phyloP scores from a whole-genome alignment of 768 basidiomycete species.

The Termitomyces sp. region DNA sequence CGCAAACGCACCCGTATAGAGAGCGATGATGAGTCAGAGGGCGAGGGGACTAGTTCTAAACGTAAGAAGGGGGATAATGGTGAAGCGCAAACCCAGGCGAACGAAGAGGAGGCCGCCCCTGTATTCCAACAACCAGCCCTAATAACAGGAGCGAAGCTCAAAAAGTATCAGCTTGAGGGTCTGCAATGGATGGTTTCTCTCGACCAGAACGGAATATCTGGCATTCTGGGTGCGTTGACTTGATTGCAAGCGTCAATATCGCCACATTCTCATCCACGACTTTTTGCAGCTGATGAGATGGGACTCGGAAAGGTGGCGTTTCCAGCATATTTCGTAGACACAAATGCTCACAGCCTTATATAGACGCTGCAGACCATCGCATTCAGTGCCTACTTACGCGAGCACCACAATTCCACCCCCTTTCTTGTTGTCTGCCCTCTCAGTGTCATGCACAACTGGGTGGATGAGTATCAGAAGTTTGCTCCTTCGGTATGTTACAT shows the following conservation, averaged over 20 bases:
- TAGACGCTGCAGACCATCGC: conserved; percentile 95
- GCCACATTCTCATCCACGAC: not conserved
- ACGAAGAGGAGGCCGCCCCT: conserved; percentile 22
- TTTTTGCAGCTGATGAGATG: conserved; percentile 85
- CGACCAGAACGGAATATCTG: conserved; percentile 80
- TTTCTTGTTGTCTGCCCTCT: conserved; percentile 92
- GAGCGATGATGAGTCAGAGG: conserved; percentile 13
- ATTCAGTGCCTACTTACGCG: conserved; percentile 87
- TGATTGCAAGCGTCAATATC: conserved; percentile 9
- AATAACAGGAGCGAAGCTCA: conserved; percentile 82
- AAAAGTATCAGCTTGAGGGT: conserved; percentile 91
- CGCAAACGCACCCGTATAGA: conserved; percentile 19
- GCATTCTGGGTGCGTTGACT: conserved; percentile 55
- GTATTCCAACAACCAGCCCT: conserved; percentile 71
- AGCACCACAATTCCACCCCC: conserved; percentile 62
- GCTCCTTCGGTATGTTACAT: conserved; percentile 56
- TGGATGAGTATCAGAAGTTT: conserved; percentile 79
- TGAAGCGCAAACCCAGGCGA: conserved; percentile 10
- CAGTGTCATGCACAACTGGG: conserved; percentile 92
- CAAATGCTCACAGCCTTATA: not conserved
- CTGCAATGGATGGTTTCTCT: conserved; percentile 93
- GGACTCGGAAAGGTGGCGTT: conserved; percentile 74
- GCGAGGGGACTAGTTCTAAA: conserved; percentile 12
- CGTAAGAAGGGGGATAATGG: conserved; percentile 19
- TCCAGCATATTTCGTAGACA: not conserved